phyloP scores from a whole-genome alignment of 2,329 filamentous ascomycete species.

The Cladosporium velox region DNA sequence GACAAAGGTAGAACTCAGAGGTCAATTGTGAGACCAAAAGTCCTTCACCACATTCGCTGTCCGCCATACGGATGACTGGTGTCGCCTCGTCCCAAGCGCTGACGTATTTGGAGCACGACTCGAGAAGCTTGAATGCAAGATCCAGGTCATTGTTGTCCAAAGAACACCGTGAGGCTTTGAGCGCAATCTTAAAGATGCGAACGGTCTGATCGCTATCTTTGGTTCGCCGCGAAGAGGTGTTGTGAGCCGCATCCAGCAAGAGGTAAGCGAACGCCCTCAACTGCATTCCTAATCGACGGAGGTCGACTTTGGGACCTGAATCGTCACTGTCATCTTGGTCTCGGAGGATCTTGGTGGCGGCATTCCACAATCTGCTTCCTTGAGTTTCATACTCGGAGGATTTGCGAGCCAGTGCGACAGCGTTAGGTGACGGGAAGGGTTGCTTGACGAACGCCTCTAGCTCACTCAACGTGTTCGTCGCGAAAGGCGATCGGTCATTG shows the following conservation, averaged over 20 bases:
- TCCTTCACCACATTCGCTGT: constrained; percentile 28
- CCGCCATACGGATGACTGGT: constrained; percentile 26
- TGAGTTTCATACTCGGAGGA: constrained; percentile 56
- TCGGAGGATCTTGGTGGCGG: constrained; percentile 55
- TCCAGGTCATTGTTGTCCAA: constrained; percentile 61
- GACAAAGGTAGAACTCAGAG: constrained; percentile 65
- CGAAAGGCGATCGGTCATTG: neutral
- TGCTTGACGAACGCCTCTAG: constrained; percentile 24
- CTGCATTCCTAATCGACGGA: constrained; percentile 30
- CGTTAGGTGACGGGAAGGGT: constrained; percentile 23
- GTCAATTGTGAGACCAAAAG: constrained; percentile 47
- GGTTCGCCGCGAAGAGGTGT: constrained; percentile 29
- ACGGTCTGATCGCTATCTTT: constrained; percentile 40
- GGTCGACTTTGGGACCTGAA: neutral
- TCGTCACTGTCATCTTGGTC: constrained; percentile 23
- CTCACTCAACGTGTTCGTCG: constrained; percentile 18
- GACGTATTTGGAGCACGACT: constrained; percentile 60
- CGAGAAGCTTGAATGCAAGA: constrained; percentile 62
- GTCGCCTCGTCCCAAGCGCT: constrained; percentile 31
- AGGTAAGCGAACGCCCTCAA: constrained; percentile 65
- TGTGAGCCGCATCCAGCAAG: constrained; percentile 62
- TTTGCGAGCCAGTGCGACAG: constrained; percentile 31
- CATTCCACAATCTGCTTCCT: constrained; percentile 67
- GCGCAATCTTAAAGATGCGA: constrained; percentile 65
- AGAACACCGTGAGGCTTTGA: constrained; percentile 66